Conservation (phyloP, 108 stramenopile genomes). For the Stephanodiscus triporus region DNA sequence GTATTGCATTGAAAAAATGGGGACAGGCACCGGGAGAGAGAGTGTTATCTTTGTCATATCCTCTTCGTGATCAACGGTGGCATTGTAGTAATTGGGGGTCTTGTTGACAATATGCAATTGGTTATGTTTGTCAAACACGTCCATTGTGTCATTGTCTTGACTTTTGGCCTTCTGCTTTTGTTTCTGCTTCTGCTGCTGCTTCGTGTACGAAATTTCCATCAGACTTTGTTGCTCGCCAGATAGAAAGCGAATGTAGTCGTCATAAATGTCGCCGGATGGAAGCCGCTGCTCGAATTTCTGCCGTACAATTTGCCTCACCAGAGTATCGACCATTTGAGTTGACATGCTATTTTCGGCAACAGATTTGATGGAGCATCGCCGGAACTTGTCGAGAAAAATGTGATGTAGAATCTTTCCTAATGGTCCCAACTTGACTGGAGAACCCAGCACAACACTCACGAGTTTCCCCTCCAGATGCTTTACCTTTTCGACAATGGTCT, state of each 20-base stretch:
- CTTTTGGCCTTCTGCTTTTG: constrained; percentile 62
- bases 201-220: constrained; percentile 63
- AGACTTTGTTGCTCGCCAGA: constrained; percentile 57
- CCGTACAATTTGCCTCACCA: constrained; percentile 45
- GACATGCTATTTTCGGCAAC: constrained; percentile 31
- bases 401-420: constrained; percentile 41
- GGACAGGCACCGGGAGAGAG: constrained; percentile 42
- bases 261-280: constrained; percentile 51
- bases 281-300: constrained; percentile 58
- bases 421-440: constrained; percentile 20
- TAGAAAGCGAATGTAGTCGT: constrained; percentile 51
- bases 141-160: constrained; percentile 63
- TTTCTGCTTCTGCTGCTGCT: constrained; percentile 67
- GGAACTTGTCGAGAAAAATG: constrained; percentile 53
- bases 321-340: constrained; percentile 28
- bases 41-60: constrained; percentile 38
- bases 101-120: constrained; percentile 28
- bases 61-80: constrained; percentile 18
- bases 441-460: constrained; percentile 16
- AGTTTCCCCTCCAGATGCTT: constrained; percentile 37
- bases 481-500: constrained; percentile 41
- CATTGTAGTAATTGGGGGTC: constrained; percentile 34
- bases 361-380: constrained; percentile 36
- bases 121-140: constrained; percentile 46
- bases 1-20: constrained; percentile 52